Evolutionary conservation across 1,284 basidiomycete species (phyloP), one percentile per base, ranked within the genome.

Genomic region (Microbotryum saponariae): DNA sequence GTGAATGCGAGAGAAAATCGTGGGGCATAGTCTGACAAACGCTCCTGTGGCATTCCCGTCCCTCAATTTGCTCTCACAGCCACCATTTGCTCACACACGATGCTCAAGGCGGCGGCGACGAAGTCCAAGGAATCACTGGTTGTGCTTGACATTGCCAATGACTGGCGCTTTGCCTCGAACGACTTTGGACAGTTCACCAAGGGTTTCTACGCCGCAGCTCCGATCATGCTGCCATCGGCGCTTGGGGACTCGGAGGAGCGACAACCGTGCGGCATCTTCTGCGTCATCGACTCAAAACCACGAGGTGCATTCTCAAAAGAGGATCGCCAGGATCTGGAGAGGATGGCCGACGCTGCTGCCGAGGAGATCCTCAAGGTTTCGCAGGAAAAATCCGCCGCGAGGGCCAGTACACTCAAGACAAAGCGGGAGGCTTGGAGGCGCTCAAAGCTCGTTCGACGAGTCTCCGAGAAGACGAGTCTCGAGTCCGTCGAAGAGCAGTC

Each of bases 191-290:
- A 56, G 4, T 66, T 64, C 54, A n/a, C 48, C 9, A 21, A 37
- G 1, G 67, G 67, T 16, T 66, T 68, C 48, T 68, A 68, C 56
- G 67, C 67, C 8, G 64, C 67, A 1, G 58, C 61, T 4, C 67
- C 67, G 4, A 64, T 68, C 55, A 60, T 59, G 46, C 51, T 64
- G 2, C 67, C 67, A 5, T 60, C 64, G 1, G 59, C 67, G 6
- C 48, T 66, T 31, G 67, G 64, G 46, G 67, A 68, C 51, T 56
- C 58, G 10, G 59, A 29, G 16, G 59, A 48, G 0, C 16, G n/a
- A 16, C 61, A 68, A 56, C 58, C 64, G 7, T 61, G 46, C 5
- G 67, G 64, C 23, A 63, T 66, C 29, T 64, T 68, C 51, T 68
- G 64, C 52, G 46, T 68, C 5, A 56, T 68, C 53, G 67, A 65